Percentiles rank a stretch among this genome's conserved stretches.
phyloP scores from a whole-genome alignment of 2,329 filamentous ascomycete genomes.

The Ophiosphaerella herpotricha region DNA sequence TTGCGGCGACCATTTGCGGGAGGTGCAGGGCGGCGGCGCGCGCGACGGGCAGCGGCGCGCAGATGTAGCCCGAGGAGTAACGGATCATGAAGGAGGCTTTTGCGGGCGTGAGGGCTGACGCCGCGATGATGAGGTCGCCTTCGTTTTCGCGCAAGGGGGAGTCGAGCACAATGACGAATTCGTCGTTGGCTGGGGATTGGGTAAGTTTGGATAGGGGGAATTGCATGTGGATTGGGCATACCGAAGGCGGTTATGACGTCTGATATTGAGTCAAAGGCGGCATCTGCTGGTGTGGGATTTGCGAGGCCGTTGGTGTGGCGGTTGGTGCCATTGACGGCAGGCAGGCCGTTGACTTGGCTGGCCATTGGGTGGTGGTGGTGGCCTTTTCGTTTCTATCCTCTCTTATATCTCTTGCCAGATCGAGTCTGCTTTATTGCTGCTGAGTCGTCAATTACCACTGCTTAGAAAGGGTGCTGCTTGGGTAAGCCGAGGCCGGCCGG shows the following conservation, averaged over 20 bases:
- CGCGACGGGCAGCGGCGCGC: slow-evolving; percentile 75
- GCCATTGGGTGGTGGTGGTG: not conserved
- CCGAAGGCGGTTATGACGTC: slow-evolving; percentile 53
- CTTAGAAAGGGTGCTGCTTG: slow-evolving; percentile 25
- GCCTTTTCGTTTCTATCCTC: not conserved
- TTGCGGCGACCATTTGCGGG: slow-evolving; percentile 85
- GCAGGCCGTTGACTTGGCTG: slow-evolving; percentile 13
- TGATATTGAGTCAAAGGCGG: slow-evolving; percentile 53
- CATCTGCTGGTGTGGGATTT: slow-evolving; percentile 37
- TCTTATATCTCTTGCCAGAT: not conserved
- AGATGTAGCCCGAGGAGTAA: slow-evolving; percentile 86
- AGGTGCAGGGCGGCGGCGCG: slow-evolving; percentile 74
- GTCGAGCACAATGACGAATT: slow-evolving; percentile 97
- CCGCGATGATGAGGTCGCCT: slow-evolving; percentile 95
- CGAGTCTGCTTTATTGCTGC: not conserved
- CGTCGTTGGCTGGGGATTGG: slow-evolving; percentile 57
- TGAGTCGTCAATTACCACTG: slow-evolving; percentile 5
- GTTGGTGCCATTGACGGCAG: slow-evolving; percentile 22
- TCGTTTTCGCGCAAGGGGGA: slow-evolving; percentile 93
- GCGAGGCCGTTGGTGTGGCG: slow-evolving; percentile 20
- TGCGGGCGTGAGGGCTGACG: slow-evolving; percentile 77
- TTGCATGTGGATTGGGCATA: slow-evolving; percentile 18
- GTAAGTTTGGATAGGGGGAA: slow-evolving; percentile 6
- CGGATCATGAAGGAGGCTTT: slow-evolving; percentile 98
- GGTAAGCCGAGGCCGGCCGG: slow-evolving; percentile 31